Conservation (phyloP, 2,329 filamentous ascomycete species). For the Claviceps monticola region DNA sequence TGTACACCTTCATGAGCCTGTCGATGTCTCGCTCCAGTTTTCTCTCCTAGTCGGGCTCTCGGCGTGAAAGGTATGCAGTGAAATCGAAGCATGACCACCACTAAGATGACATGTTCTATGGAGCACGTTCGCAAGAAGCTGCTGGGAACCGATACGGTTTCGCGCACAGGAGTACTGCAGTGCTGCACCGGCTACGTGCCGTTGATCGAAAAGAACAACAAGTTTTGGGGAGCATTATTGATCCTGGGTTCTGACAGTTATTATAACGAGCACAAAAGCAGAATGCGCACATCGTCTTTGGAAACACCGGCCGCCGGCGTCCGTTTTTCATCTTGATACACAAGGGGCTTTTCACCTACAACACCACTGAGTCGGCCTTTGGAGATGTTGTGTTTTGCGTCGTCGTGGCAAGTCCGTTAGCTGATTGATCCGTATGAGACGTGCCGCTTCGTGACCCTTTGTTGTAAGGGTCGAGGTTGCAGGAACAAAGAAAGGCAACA, state of each 20-base stretch:
- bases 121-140: constrained; percentile 32
- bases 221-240: constrained; percentile 38
- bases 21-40: too few relatives aligned
- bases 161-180: constrained; percentile 43
- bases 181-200: constrained; percentile 45
- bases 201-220: constrained; percentile 36
- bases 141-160: constrained; percentile 43
- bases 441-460: background rate
- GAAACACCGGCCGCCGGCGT: constrained; percentile 47
- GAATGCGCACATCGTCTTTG: constrained; percentile 40
- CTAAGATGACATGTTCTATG: constrained; percentile 17
- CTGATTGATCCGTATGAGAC: constrained; percentile 15
- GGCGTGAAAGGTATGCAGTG: too few relatives aligned
- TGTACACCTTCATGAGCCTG: too few relatives aligned
- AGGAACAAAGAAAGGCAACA: background rate
- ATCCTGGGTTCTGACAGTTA: constrained; percentile 32
- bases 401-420: constrained; percentile 27
- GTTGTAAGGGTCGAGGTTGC: too few relatives aligned
- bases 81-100: too few relatives aligned
- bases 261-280: constrained; percentile 38
- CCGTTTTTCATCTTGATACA: constrained; percentile 41
- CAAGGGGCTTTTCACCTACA: constrained; percentile 46
- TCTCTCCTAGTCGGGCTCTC: too few relatives aligned
- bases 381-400: constrained; percentile 33
- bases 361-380: constrained; percentile 43